These are phyloP conservation scores for Pichia heedii DNA, from an alignment of 805 yeast species.

Conservation along the genomic window DNA sequence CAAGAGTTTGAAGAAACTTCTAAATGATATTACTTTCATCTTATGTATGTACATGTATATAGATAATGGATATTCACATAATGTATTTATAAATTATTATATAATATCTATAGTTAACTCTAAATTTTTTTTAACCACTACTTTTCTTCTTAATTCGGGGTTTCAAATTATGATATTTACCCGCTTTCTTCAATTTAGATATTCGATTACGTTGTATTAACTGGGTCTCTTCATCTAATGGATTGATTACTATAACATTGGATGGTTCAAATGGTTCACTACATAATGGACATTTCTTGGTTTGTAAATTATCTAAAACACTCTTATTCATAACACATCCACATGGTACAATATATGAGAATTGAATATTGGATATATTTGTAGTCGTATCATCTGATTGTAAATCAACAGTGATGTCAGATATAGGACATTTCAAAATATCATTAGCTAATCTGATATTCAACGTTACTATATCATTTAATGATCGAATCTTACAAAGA, in stretches of 20 bases:
- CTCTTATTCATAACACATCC: conserved; percentile 33
- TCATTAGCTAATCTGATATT: conserved; percentile 14
- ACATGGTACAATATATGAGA: conserved; percentile 39
- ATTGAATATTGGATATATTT: conserved; percentile 15
- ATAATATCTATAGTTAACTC: background rate
- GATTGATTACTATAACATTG: conserved; percentile 28
- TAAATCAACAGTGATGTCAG: conserved; percentile 29
- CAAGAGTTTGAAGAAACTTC: conserved; percentile 13
- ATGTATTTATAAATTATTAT: no score
- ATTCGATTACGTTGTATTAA: conserved; percentile 3
- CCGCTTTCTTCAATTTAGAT: conserved; percentile 13
- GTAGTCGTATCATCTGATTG: conserved; percentile 11
- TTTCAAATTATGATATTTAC: conserved; percentile 31
- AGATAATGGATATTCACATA: no score
- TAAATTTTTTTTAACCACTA: conserved; percentile 7
- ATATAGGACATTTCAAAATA: conserved; percentile 31
- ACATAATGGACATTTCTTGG: conserved; percentile 35
- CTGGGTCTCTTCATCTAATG: conserved; percentile 7
- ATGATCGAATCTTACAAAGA: background rate
- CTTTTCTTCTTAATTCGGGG: conserved; percentile 13
- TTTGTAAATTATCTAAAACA: conserved; percentile 2
- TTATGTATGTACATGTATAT: background rate
- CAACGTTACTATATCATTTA: conserved; percentile 27
- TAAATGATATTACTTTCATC: background rate
- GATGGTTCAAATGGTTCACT: conserved; percentile 10